Base-by-base conservation (phyloP, 345 rosid species). In the Salix brachista region DNA sequence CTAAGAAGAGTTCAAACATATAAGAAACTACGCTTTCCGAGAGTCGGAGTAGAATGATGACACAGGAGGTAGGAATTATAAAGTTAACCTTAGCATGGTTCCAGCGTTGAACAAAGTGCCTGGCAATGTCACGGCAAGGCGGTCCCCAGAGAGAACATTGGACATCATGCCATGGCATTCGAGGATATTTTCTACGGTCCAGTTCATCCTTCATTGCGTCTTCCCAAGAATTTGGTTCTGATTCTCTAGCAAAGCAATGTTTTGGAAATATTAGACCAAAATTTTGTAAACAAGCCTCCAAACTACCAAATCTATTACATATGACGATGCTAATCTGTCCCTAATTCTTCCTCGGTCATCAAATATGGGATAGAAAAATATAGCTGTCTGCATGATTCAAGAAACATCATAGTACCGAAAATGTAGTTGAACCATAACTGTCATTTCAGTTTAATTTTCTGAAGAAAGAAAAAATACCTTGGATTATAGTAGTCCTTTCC, bases 151-250 rank as follows among this genome's bases (percentile, higher is more conserved):
- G 87, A 78, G 99, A 96, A 61, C 99, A 95, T 3, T 95, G 97
- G 56, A 91, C 94, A 71, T 95, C 97, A 28, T 95, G 99, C 99
- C 99, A 95, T 1, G 99, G 99, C 99, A 95, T 95, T 52, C 97
- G 90, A 3, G 99, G 97, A 85, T 86, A 90, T 75, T 87, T 91
- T 79, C 66, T 75, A 12, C 97, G 87, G 12, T 91, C 90, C 60
- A 95, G 81, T 83, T 93, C 97, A 81, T 93, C 97, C 72, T 79
- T 90, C 90, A 87, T 90, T 16, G 93, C 82, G 69, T 93, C 99
- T 81, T 95, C 97, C 99, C 99, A 95, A 32, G 96, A 93, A 78
- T 95, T 90, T 65, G 99, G 99, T 82, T 95, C 99, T 75, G 96
- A 93, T 85, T 95, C 99, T 84, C 99, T 95, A 67, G 44, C 62